Conservation (phyloP, 179 eudicot species). For the Silene vulgaris region DNA sequence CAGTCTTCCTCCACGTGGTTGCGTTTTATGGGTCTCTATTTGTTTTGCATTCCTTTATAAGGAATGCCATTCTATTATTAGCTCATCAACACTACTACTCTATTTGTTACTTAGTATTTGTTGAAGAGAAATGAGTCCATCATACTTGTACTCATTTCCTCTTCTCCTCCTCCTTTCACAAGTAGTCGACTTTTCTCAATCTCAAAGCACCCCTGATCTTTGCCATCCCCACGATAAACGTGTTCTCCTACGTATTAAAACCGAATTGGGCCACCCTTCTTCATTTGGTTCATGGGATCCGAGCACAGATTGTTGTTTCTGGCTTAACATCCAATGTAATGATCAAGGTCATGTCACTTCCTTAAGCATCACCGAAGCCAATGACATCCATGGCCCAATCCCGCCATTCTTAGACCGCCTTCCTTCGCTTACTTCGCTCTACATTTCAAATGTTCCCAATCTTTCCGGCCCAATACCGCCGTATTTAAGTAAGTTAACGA, state of each 20-base stretch:
- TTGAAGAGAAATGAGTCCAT: slow-evolving; percentile 8
- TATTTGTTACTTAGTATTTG: background rate
- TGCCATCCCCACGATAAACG: slow-evolving; percentile 21
- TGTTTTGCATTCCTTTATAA: background rate
- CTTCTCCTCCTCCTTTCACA: slow-evolving; percentile 2
- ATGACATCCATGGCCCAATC: slow-evolving; percentile 5
- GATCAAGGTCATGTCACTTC: slow-evolving; percentile 4
- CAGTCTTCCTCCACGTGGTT: background rate
- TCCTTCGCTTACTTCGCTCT: background rate
- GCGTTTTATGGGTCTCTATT: background rate
- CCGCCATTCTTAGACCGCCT: slow-evolving; percentile 18
- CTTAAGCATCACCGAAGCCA: background rate
- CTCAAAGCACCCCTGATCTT: background rate
- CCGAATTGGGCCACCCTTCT: slow-evolving; percentile 13
- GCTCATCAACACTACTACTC: background rate
- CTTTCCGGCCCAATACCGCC: slow-evolving; percentile 20
- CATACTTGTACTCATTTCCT: background rate
- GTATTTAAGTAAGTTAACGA: slow-evolving; percentile 13
- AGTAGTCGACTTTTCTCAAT: background rate
- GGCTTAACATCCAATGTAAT: slow-evolving; percentile 20
- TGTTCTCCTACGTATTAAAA: slow-evolving; percentile 20
- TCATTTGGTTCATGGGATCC: slow-evolving; percentile 20
- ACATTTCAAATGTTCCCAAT: background rate
- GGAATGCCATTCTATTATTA: background rate
- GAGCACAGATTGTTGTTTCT: slow-evolving; percentile 15